phyloP scores from a whole-genome alignment of 2,329 filamentous ascomycete species.

The Ceratocystis harringtonii region DNA sequence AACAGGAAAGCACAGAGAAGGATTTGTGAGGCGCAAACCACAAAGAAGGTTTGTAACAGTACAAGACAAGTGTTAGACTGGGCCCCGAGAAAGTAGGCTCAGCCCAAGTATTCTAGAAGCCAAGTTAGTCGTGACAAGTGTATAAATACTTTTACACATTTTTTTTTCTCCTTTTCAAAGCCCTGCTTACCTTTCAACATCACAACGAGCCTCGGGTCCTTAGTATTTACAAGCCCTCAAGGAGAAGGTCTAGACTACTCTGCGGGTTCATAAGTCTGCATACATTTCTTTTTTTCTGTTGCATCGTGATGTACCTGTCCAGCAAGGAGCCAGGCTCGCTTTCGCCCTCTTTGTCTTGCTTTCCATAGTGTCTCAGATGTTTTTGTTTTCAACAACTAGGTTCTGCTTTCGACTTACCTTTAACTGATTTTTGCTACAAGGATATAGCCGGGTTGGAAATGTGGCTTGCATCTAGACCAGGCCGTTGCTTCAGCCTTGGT shows the following conservation, averaged over 20 bases:
- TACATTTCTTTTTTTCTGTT: neutral
- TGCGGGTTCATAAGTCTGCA: no score
- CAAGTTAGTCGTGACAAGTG: neutral
- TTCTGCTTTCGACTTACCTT: neutral
- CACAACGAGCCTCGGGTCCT: no score
- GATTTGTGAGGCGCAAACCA: neutral
- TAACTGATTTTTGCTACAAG: neutral
- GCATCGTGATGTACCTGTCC: neutral
- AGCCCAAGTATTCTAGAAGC: no score
- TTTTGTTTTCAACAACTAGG: neutral
- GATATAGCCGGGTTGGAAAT: neutral
- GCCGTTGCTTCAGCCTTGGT: neutral
- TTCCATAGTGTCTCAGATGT: neutral
- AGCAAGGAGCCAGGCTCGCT: neutral
- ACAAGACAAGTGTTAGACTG: no score
- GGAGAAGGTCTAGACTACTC: no score
- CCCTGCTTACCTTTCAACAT: neutral
- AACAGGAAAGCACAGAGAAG: neutral
- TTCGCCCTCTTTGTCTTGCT: neutral
- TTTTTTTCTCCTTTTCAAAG: conserved; percentile 8
- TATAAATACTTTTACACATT: neutral
- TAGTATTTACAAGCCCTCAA: no score
- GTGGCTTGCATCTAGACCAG: neutral
- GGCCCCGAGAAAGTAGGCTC: no score
- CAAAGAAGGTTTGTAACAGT: no score